phyloP scores from a whole-genome alignment of 78 protist genomes.

The Planoprotostelium fungivorum region DNA sequence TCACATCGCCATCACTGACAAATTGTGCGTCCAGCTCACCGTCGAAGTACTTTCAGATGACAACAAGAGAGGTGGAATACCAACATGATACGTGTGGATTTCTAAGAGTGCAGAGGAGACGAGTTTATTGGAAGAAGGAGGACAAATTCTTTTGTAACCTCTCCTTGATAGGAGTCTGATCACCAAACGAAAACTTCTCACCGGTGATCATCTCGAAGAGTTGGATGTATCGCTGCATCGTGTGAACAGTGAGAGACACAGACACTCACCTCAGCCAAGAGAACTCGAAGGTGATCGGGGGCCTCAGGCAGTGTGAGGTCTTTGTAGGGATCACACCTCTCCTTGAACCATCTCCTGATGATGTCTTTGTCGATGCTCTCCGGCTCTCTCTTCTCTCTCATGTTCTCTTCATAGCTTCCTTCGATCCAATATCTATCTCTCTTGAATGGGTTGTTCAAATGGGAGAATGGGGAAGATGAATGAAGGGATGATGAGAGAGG shows the following conservation, averaged over 20 bases:
- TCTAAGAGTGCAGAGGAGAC: too few relatives aligned
- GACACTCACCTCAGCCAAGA: neutral
- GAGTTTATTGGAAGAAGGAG: too few relatives aligned
- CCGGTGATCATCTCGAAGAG: slow-evolving; percentile 18
- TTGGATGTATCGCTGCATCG: neutral
- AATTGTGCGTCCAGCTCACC: too few relatives aligned
- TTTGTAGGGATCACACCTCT: slow-evolving; percentile 19
- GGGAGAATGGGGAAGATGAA: too few relatives aligned
- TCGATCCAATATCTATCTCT: slow-evolving; percentile 11
- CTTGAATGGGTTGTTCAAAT: too few relatives aligned
- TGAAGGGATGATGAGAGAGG: neutral
- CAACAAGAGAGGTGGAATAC: too few relatives aligned
- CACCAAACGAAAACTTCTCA: slow-evolving; percentile 3
- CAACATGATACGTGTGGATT: too few relatives aligned
- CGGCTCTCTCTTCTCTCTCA: neutral
- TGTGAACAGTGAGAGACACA: neutral
- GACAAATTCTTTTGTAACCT: too few relatives aligned
- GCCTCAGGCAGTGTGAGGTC: neutral
- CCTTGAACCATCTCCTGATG: slow-evolving; percentile 10
- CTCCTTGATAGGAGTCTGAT: neutral
- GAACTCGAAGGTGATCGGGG: neutral
- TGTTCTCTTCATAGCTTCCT: slow-evolving; percentile 9
- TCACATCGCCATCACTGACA: too few relatives aligned
- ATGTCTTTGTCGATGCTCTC: slow-evolving; percentile 33
- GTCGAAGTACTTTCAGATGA: too few relatives aligned